These are phyloP conservation scores for Mesotaenium endlicherianum DNA, from an alignment of 139 green algal genomes.

Conservation along the genomic window DNA sequence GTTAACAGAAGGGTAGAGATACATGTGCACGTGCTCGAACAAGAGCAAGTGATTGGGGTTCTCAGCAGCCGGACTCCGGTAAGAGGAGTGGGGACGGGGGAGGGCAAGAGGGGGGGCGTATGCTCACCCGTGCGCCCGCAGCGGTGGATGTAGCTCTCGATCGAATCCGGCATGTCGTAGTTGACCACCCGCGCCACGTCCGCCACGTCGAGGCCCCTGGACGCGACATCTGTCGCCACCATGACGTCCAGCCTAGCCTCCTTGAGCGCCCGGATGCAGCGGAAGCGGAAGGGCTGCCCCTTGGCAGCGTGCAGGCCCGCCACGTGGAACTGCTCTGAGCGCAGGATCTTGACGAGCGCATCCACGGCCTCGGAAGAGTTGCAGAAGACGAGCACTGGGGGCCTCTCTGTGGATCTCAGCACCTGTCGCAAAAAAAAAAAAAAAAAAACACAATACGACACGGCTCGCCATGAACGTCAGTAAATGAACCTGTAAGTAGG, in stretches of 20 bases:
- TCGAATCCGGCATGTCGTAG: constrained; percentile 51
- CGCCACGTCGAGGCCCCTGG: constrained; percentile 68
- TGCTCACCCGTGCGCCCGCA: constrained; percentile 77
- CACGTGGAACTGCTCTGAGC: constrained; percentile 51
- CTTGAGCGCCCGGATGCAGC: constrained; percentile 64
- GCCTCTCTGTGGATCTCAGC: constrained; percentile 52
- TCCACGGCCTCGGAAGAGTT: constrained; percentile 84
- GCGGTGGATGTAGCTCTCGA: constrained; percentile 80
- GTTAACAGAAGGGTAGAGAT: no score
- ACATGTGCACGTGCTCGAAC: no score
- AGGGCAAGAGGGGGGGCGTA: not conserved
- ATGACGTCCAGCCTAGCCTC: constrained; percentile 56
- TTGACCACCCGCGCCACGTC: constrained; percentile 79
- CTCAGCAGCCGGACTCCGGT: no score
- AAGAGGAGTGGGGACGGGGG: no score
- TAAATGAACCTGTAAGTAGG: no score
- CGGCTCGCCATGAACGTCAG: no score
- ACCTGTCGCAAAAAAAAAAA: constrained; percentile 39
- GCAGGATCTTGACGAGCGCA: constrained; percentile 57
- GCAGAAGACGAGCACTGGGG: constrained; percentile 82
- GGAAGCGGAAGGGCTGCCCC: constrained; percentile 83
- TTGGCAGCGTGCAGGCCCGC: constrained; percentile 89
- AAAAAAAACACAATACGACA: no score
- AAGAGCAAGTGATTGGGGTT: no score
- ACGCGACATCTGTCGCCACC: constrained; percentile 66